Base-by-base conservation (phyloP, 2,329 filamentous ascomycete genomes). In the Coniella vitis region DNA sequence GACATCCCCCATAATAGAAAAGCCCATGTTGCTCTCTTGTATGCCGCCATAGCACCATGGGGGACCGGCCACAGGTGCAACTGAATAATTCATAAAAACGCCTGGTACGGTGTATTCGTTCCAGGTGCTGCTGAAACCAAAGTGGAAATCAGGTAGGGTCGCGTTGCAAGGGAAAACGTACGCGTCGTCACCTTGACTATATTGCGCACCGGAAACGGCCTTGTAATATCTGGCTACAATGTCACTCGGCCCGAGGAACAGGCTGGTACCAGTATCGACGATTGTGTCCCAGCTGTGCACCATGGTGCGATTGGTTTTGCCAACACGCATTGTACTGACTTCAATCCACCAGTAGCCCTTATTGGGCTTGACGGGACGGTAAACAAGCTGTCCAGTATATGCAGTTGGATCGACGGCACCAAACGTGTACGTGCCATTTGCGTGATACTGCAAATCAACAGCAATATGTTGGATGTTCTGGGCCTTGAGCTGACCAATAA, bases 1-100 rank as follows among this genome's bases (percentile, higher is more conserved):
- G 48, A 86, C 73, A 53, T 90, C 86, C 9, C 88, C 88, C 48
- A 90, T 78, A 60, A 94, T 88, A 48, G 75, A 79, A 54, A 83
- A 73, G 20, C 60, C 60, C 14, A 65, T 66, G 38, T 71, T 65
- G 19, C 47, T 50, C 31, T 68, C 73, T 71, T 93, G 88, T 54
- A 94, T 76, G 42, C 87, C 88, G 48, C 87, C 87, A 63, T 79
- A 90, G 73, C 88, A 93, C 47, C 47, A 53, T 8, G 29, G 38
- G 48, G 73, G 71, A 14, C 72, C 66, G 12, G 72, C 64, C 20
- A 74, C 65, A 13, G 70, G 63, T 1, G 78, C 70, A 57, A 79
- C 75, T 69, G 42, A 73, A 44, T 61, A 65, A 38, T 65, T 64
- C 20, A 83, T 65, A 51, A 71, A 69, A 20, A 63, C 56, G 7